Evolutionary conservation across 306 rosid genomes (phyloP).

Genomic region (Malus domestica): ASM211411v1 NC_041791.1:11240501-11241000

Average conservation of each 20-base stretch:
- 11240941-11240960: conserved; percentile 76
- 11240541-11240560: background rate
- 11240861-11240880: conserved; percentile 80
- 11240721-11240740: background rate
- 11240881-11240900: conserved; percentile 85
- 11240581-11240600: background rate
- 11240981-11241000: conserved; percentile 70
- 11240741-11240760: background rate
- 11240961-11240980: conserved; percentile 84
- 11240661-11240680: background rate
- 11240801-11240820: background rate
- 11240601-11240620: background rate
- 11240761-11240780: background rate
- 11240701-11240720: background rate
- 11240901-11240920: conserved; percentile 99
- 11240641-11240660: background rate
- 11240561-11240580: background rate
- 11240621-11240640: background rate
- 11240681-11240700: background rate
- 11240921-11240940: conserved; percentile 84
- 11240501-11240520: background rate
- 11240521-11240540: background rate
- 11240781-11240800: background rate
- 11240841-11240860: background rate
- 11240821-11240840: background rate